Conservation (phyloP, 2,329 filamentous ascomycete species). For the Sporothrix variecibatus region DNA sequence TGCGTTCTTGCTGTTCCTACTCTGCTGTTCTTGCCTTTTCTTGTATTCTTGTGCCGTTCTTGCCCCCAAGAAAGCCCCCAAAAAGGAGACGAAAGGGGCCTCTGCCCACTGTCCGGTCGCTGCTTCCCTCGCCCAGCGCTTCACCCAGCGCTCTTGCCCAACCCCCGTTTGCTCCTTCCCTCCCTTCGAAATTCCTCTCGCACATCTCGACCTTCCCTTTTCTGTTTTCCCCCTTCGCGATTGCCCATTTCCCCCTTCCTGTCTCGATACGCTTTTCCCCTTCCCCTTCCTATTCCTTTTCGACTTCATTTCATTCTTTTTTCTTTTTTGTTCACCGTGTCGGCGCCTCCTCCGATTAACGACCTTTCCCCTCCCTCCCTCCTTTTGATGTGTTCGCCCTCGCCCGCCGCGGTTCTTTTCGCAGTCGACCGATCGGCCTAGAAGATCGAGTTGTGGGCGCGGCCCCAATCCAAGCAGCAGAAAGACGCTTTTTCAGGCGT, state of each 20-base stretch:
- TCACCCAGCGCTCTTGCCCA: slow-evolving; percentile 30
- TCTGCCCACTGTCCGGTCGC: background rate
- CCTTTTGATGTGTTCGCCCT: slow-evolving; percentile 31
- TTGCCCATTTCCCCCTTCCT: slow-evolving; percentile 17
- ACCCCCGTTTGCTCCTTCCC: slow-evolving; percentile 34
- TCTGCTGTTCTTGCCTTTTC: too few relatives aligned
- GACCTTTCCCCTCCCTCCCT: background rate
- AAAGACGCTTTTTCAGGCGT: slow-evolving; percentile 14
- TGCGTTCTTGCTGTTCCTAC: background rate
- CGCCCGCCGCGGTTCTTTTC: slow-evolving; percentile 29
- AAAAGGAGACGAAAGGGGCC: background rate
- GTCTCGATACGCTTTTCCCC: slow-evolving; percentile 10
- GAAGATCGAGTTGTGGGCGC: slow-evolving; percentile 31
- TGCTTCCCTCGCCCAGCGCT: slow-evolving; percentile 15
- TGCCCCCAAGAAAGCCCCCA: background rate
- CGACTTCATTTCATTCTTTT: slow-evolving; percentile 14
- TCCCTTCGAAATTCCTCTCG: slow-evolving; percentile 26
- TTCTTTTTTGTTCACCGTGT: background rate
- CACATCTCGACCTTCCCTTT: slow-evolving; percentile 28
- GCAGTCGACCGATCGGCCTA: slow-evolving; percentile 31
- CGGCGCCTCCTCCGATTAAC: slow-evolving; percentile 12
- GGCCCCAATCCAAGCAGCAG: slow-evolving; percentile 27
- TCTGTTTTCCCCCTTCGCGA: slow-evolving; percentile 13
- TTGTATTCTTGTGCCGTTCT: background rate
- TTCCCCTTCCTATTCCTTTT: slow-evolving; percentile 21